Evolutionary conservation across 2,329 filamentous ascomycete species (phyloP).

Genomic region (Aurifilum marmelostoma): DNA sequence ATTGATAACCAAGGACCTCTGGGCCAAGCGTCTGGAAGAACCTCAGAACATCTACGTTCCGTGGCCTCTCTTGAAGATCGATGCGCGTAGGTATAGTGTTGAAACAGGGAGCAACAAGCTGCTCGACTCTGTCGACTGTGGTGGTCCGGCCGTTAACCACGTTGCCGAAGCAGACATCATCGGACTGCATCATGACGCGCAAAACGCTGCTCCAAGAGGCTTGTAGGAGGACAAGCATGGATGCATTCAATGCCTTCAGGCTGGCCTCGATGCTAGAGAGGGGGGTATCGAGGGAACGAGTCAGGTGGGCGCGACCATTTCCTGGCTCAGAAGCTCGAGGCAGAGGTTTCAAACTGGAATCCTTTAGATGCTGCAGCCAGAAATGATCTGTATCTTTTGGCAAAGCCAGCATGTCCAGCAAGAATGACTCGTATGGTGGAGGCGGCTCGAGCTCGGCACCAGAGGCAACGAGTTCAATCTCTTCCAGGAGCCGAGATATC

Average conservation of each 20-base stretch:
- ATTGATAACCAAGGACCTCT: conserved; percentile 68
- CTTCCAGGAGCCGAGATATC: conserved; percentile 68
- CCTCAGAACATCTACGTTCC: conserved; percentile 61
- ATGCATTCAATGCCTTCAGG: conserved; percentile 58
- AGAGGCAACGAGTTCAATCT: conserved; percentile 65
- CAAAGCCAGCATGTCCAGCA: conserved; percentile 59
- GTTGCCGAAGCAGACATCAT: conserved; percentile 85
- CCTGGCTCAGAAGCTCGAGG: not conserved
- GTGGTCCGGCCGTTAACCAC: conserved; percentile 78
- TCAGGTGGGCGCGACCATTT: conserved; percentile 28
- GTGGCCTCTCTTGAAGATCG: conserved; percentile 49
- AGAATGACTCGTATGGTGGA: conserved; percentile 64
- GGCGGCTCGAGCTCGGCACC: conserved; percentile 51
- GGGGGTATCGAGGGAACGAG: conserved; percentile 39
- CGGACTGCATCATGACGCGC: conserved; percentile 53
- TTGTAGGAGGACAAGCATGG: conserved; percentile 71
- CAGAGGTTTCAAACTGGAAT: conserved; percentile 45
- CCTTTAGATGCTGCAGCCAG: conserved; percentile 63
- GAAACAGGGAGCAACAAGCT: conserved; percentile 86
- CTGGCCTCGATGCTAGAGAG: conserved; percentile 52
- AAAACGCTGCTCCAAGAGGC: conserved; percentile 72
- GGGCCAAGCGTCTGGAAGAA: conserved; percentile 65
- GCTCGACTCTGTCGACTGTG: conserved; percentile 66
- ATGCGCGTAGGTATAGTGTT: conserved; percentile 80
- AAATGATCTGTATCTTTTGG: conserved; percentile 60